These are phyloP conservation scores for Rhodotorula sp. DNA, from an alignment of 1,284 basidiomycete species.

Conservation along the genomic window DNA sequence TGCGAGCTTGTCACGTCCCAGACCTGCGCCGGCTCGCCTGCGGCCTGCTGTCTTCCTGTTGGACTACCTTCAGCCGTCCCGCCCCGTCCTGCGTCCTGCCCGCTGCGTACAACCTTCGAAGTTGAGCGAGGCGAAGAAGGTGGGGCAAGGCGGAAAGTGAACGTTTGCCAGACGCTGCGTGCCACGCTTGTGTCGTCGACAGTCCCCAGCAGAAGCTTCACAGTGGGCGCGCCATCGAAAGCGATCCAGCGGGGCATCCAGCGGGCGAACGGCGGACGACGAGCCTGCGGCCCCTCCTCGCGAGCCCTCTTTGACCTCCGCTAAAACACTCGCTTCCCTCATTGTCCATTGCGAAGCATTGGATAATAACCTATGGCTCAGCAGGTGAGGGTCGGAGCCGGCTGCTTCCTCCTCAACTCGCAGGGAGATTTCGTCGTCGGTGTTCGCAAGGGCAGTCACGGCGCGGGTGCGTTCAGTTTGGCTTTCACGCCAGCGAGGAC, in stretches of 20 bases:
- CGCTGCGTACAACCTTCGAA: no score
- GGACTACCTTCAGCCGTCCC: no score
- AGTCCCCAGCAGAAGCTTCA: neutral
- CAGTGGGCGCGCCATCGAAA: slow-evolving; percentile 7
- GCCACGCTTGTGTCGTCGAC: no score
- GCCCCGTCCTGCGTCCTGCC: neutral
- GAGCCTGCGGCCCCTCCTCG: neutral
- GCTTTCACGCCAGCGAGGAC: neutral
- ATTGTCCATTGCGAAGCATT: neutral
- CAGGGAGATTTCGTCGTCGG: slow-evolving; percentile 43
- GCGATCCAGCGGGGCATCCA: slow-evolving; percentile 11
- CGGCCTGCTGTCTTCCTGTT: no score
- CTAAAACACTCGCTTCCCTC: no score
- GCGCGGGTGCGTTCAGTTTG: slow-evolving; percentile 36
- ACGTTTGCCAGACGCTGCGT: neutral
- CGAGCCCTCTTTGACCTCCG: no score
- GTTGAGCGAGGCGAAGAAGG: no score
- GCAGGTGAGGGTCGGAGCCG: slow-evolving; percentile 43
- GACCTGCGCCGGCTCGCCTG: neutral
- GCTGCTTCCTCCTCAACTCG: slow-evolving; percentile 44
- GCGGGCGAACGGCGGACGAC: neutral
- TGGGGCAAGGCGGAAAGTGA: neutral
- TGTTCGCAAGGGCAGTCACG: slow-evolving; percentile 45
- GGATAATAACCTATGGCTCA: neutral
- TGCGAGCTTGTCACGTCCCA: neutral